Base-by-base conservation (phyloP, 371 early-diverging fungal species). In the Apophysomyces ossiformis region DNA sequence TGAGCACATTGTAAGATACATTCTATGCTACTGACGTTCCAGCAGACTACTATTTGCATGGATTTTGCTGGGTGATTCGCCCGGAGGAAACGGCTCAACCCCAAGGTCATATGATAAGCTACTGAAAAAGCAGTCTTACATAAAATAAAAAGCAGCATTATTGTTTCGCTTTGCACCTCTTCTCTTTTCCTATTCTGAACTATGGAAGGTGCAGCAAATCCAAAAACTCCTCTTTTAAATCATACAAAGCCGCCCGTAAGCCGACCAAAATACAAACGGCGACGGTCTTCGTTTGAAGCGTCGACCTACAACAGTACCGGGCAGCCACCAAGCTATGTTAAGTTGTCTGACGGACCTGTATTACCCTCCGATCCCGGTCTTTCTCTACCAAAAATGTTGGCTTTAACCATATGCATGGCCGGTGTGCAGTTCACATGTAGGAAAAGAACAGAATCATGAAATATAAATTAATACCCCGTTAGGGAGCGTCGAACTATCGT, bases 391-490 rank as follows among this genome's bases (percentile, higher is more conserved):
- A 62, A 67, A 58, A 57, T 71, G 32, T 45, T 71, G n/a, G 67
- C 64, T 6, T 59, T 71, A 15, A 71, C 71, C 15, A 45, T 71
- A 11, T 71, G 87, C 64, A 86, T 88, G 87, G 81, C 83, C 11
- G 89, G 89, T 13, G 84, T 88, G 3, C 89, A 88, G 47, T 88
- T 88, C 64, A 87, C 87, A 47, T 88, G 89, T 86, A 79, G 76
- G 78, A 67, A 32, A 41, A 61, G 35, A 21, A 37, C 18, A n/a
- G 13, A 60, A 35, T 7, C 7, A 32, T 8, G 39, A 37, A 13
- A 7, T 35, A 15, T 21, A 15, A 66, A 12, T 62, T 61, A 35
- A 57, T 8, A 39, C 32, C n/a, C 62, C 45, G 58, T 35, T 69
- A 82, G 86, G 86, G 86, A 83, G 84, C 1, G 84, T 86, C 2